Base-by-base conservation (phyloP, 371 early-diverging fungal species). In the Choanephora cucurbitarum region DNA sequence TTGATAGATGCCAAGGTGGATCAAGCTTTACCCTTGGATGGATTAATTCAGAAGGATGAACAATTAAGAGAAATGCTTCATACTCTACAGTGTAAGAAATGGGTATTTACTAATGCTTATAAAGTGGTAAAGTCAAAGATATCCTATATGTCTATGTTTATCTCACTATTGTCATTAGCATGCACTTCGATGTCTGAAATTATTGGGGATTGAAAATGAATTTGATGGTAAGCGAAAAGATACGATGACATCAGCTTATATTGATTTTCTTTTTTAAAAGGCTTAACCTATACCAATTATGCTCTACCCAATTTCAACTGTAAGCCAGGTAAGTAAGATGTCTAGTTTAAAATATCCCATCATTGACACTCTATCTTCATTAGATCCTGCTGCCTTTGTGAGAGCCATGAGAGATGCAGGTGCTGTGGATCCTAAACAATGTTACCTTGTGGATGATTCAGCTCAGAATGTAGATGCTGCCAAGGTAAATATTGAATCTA, bases 101-200 rank as follows among this genome's bases (percentile, higher is more conserved):
- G 92, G 92, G 84, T 89, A n/a, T 91, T 91, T 56, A 93, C 93
- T 34, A 93, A 92, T 57, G 93, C 93, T 15, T 90, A 87, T 43
- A 58, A 73, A 48, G 67, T 69, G n/a, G 85, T 83, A 83, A 49
- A 77, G 65, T 28, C 1, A 45, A 9, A 22, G 6, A 2, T n/a
- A 46, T 18, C 10, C n/a, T n/a, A n/a, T n/a, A n/a, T n/a, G n/a
- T n/a, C n/a, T n/a, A n/a, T n/a, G n/a, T n/a, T n/a, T n/a, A n/a
- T n/a, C n/a, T n/a, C n/a, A n/a, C n/a, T n/a, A n/a, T n/a, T n/a
- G n/a, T n/a, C n/a, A n/a, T n/a, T n/a, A 85, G 80, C 93, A 93
- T 69, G 91, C 90, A 9, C 55, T 72, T 41, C 75, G 91, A 34
- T 91, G 91, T 24, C 59, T 92, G 23, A 70, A 68, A 31, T 55